Percentiles rank a stretch among this genome's conserved stretches.
These are phyloP conservation scores for Phialocephala sp. DNA, from an alignment of 2,329 filamentous ascomycete genomes.

Conservation along the genomic window DNA sequence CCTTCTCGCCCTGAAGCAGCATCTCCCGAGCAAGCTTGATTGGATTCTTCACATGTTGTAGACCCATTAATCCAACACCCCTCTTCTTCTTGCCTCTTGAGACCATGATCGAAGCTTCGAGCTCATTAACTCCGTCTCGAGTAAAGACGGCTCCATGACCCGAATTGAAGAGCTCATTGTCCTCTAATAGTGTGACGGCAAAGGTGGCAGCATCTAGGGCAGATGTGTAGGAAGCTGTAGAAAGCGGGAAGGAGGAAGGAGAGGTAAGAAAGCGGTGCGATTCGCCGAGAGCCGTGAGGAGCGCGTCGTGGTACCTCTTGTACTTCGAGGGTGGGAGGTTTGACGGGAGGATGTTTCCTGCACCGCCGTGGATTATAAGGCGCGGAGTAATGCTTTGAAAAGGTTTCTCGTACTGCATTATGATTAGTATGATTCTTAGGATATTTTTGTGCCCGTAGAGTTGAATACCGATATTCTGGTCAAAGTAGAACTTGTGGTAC, in stretches of 20 bases:
- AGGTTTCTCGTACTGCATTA: constrained; percentile 33
- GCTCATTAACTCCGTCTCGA: constrained; percentile 79
- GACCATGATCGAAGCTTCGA: constrained; percentile 89
- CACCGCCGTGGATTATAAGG: constrained; percentile 62
- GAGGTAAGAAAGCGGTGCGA: constrained; percentile 52
- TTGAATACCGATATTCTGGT: neutral
- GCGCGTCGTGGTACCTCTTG: constrained; percentile 60
- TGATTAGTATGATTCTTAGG: constrained; percentile 5
- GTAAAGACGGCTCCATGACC: constrained; percentile 88
- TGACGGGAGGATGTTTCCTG: constrained; percentile 68
- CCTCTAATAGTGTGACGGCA: constrained; percentile 77
- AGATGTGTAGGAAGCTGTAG: constrained; percentile 45
- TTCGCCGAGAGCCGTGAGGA: constrained; percentile 64
- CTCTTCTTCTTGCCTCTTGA: constrained; percentile 74
- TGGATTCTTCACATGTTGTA: constrained; percentile 79
- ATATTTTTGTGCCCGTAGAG: neutral
- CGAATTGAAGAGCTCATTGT: constrained; percentile 83
- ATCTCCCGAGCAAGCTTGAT: constrained; percentile 75
- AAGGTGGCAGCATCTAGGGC: constrained; percentile 77
- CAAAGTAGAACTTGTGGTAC: too few relatives aligned
- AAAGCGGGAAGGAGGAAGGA: constrained; percentile 63
- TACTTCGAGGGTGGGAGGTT: constrained; percentile 65
- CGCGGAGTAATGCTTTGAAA: constrained; percentile 29
- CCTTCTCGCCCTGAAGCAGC: constrained; percentile 68
- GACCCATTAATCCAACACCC: constrained; percentile 76